Evolutionary conservation across 768 basidiomycete genomes (phyloP).

Genomic region (Holtermanniella nyarrowii): DNA sequence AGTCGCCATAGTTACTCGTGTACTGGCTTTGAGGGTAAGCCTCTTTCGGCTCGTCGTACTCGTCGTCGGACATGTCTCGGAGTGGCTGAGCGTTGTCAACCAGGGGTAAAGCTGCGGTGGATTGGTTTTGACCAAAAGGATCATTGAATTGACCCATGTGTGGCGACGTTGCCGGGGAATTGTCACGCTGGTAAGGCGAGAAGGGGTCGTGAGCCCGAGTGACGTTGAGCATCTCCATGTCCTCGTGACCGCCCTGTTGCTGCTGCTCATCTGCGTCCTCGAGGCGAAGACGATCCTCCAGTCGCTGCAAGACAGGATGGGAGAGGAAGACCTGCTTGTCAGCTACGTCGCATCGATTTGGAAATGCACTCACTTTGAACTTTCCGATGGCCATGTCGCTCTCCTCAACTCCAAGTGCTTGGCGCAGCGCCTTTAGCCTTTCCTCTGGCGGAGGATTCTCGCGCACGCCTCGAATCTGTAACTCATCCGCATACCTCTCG

Average conservation of each 20-base stretch:
- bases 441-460: slow-evolving; percentile 55
- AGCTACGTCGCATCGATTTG: slow-evolving; percentile 1
- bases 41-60: slow-evolving; percentile 54
- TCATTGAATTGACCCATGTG: slow-evolving; percentile 19
- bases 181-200: slow-evolving; percentile 32
- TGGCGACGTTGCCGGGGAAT: slow-evolving; percentile 23
- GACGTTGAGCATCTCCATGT: slow-evolving; percentile 44
- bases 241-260: slow-evolving; percentile 55
- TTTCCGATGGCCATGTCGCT: slow-evolving; percentile 69
- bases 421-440: slow-evolving; percentile 24
- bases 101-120: slow-evolving; percentile 68
- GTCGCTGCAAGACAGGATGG: slow-evolving; percentile 68
- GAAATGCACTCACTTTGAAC: slow-evolving; percentile 56
- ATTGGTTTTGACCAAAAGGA: slow-evolving; percentile 41
- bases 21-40: slow-evolving; percentile 47
- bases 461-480: slow-evolving; percentile 51
- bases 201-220: slow-evolving; percentile 41
- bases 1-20: slow-evolving; percentile 60
- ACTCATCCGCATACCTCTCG: slow-evolving; percentile 63
- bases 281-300: slow-evolving; percentile 77
- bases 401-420: slow-evolving; percentile 50
- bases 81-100: slow-evolving; percentile 73
- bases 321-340: slow-evolving; percentile 68
- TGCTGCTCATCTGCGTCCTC: slow-evolving; percentile 79
- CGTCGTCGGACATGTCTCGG: slow-evolving; percentile 65